phyloP scores from a whole-genome alignment of 2,329 filamentous ascomycete species.

The Diaporthe sp. region DNA sequence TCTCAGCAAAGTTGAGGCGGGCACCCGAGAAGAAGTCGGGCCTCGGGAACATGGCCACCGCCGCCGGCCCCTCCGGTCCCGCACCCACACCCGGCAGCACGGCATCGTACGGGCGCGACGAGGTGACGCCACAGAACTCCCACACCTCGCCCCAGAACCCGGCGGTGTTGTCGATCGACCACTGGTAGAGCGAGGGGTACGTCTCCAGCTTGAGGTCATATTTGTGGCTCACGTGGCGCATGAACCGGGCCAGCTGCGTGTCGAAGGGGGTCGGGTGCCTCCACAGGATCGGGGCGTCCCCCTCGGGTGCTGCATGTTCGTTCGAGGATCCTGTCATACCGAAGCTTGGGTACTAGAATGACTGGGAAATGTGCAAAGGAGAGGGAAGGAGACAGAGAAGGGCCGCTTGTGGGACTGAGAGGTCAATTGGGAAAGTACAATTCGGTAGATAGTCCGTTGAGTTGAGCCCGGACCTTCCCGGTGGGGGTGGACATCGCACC shows the following conservation, averaged over 20 bases:
- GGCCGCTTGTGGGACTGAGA: neutral
- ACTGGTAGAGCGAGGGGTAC: constrained; percentile 83
- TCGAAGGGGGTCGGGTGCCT: constrained; percentile 72
- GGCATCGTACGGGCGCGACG: constrained; percentile 70
- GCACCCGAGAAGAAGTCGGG: constrained; percentile 86
- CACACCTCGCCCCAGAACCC: constrained; percentile 89
- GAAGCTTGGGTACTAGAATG: neutral
- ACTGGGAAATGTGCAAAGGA: no score
- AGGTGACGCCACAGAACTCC: constrained; percentile 81
- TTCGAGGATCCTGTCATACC: constrained; percentile 10
- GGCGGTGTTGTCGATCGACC: constrained; percentile 82
- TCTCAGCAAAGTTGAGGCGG: constrained; percentile 92
- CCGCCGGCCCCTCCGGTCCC: constrained; percentile 71
- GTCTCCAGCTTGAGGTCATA: constrained; percentile 70
- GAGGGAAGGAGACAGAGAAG: neutral
- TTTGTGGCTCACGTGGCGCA: constrained; percentile 75
- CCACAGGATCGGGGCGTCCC: constrained; percentile 64
- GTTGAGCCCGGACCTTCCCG: constrained; percentile 19
- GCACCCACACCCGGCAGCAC: constrained; percentile 52
- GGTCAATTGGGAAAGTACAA: neutral
- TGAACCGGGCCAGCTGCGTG: constrained; percentile 79
- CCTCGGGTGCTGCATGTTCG: neutral
- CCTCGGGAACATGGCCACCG: constrained; percentile 82
- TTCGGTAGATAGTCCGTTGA: neutral
- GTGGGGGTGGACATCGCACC: constrained; percentile 4